phyloP scores from a whole-genome alignment of 805 yeast genomes.

The Wickerhamiella spandovensis region DNA sequence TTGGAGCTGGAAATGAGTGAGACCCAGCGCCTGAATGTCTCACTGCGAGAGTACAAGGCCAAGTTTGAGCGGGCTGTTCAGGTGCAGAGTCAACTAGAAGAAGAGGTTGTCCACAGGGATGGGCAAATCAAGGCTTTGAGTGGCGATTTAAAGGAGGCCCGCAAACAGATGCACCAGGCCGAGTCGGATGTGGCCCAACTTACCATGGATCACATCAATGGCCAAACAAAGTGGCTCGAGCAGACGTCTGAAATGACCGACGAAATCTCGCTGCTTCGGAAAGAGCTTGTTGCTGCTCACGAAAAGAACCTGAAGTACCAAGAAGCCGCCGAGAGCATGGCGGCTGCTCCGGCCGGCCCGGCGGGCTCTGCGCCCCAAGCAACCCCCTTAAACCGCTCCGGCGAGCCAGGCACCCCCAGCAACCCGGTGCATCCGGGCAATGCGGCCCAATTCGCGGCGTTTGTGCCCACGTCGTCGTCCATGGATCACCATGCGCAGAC shows the following conservation, averaged over 20 bases:
- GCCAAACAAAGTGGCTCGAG: slow-evolving; percentile 18
- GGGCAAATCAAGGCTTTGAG: slow-evolving; percentile 11
- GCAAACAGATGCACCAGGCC: slow-evolving; percentile 13
- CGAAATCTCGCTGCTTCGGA: slow-evolving; percentile 11
- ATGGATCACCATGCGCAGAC: slow-evolving; percentile 20
- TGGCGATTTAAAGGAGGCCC: slow-evolving; percentile 13
- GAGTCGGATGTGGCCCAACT: slow-evolving; percentile 20
- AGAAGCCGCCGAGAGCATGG: not conserved
- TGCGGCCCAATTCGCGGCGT: slow-evolving; percentile 7
- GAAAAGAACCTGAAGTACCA: not conserved
- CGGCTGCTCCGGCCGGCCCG: not conserved
- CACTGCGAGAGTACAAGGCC: not conserved
- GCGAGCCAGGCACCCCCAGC: too few relatives aligned
- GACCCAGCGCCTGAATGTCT: not conserved
- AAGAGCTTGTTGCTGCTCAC: slow-evolving; percentile 5
- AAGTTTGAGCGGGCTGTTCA: slow-evolving; percentile 6
- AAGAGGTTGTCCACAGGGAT: slow-evolving; percentile 18
- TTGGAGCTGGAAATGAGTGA: not conserved
- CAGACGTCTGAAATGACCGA: slow-evolving; percentile 13
- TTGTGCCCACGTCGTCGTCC: slow-evolving; percentile 11
- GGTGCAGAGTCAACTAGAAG: slow-evolving; percentile 18
- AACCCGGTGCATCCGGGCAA: too few relatives aligned
- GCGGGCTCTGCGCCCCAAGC: not conserved
- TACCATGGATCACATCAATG: slow-evolving; percentile 19
- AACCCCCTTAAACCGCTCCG: not conserved